These are phyloP conservation scores for Pythium aphanidermatum DNA, from an alignment of 352 stramenopile species.

Conservation along the genomic window DNA sequence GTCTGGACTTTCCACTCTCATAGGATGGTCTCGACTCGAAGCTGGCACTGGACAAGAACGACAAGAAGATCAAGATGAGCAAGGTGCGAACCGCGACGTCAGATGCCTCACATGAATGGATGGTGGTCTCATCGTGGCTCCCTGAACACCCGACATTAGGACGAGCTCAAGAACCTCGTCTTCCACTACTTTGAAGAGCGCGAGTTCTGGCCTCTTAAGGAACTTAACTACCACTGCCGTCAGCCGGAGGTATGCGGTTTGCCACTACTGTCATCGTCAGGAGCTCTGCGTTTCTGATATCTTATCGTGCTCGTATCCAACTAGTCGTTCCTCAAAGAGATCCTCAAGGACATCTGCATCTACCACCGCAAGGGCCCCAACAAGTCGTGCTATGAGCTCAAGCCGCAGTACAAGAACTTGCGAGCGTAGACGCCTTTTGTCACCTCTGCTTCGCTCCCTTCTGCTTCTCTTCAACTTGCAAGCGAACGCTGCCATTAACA, in stretches of 20 bases:
- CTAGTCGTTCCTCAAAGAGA: constrained; percentile 83
- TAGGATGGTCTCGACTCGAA: constrained; percentile 16
- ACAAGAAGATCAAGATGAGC: constrained; percentile 91
- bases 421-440: constrained; percentile 14
- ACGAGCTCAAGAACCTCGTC: constrained; percentile 84
- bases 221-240: constrained; percentile 84
- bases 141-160: too few relatives aligned
- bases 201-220: constrained; percentile 85
- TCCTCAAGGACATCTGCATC: constrained; percentile 86
- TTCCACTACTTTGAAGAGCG: constrained; percentile 86
- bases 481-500: too few relatives aligned
- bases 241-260: constrained; percentile 63
- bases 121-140: too few relatives aligned
- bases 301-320: neutral
- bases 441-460: neutral
- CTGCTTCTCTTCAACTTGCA: constrained; percentile 1
- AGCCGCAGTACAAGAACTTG: constrained; percentile 83
- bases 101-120: too few relatives aligned
- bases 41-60: constrained; percentile 49
- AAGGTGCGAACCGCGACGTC: constrained; percentile 58
- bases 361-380: constrained; percentile 87
- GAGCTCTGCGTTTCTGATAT: constrained; percentile 1
- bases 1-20: neutral
- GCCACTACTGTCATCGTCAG: neutral
- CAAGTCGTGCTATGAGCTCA: constrained; percentile 88